Percentiles rank a stretch among this genome's conserved stretches.
Evolutionary conservation across 179 eudicot genomes (phyloP).

Genomic region (Actinidia polygama): DNA sequence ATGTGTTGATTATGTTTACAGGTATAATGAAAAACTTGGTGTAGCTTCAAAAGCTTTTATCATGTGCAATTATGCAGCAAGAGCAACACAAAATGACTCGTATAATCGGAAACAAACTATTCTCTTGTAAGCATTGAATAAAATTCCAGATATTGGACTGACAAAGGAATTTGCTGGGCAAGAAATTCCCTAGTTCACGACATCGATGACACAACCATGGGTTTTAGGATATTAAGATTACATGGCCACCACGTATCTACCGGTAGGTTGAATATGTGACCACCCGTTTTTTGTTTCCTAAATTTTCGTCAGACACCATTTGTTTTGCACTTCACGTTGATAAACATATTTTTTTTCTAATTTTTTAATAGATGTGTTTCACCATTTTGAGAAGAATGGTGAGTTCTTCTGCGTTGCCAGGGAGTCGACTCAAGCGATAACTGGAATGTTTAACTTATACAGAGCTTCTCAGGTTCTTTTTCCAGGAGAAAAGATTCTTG

Average conservation of each 20-base stretch:
- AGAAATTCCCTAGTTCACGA: constrained; percentile 75
- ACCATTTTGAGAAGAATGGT: constrained; percentile 67
- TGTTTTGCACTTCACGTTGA: too few species aligned
- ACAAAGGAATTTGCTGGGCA: constrained; percentile 90
- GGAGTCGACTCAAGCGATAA: constrained; percentile 79
- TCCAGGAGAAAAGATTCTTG: constrained; percentile 66
- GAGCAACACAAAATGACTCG: too few species aligned
- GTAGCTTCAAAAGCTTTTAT: too few species aligned
- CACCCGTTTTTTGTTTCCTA: background rate
- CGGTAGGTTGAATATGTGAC: constrained; percentile 34
- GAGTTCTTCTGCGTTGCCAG: constrained; percentile 78
- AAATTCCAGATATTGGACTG: constrained; percentile 68
- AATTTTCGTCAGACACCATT: background rate
- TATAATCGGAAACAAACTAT: too few species aligned
- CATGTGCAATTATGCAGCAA: too few species aligned
- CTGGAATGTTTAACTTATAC: constrained; percentile 76
- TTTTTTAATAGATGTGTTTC: constrained; percentile 63
- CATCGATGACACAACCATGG: constrained; percentile 96
- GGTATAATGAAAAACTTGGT: constrained; percentile 35
- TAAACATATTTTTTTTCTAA: too few species aligned
- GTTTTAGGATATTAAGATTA: constrained; percentile 74
- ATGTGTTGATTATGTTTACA: constrained; percentile 60
- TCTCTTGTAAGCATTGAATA: background rate
- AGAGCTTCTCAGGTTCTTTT: constrained; percentile 74
- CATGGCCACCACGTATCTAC: constrained; percentile 77